These are phyloP conservation scores for Gillenia trifoliata DNA, from an alignment of 306 rosid genomes.

Conservation along the genomic window DNA sequence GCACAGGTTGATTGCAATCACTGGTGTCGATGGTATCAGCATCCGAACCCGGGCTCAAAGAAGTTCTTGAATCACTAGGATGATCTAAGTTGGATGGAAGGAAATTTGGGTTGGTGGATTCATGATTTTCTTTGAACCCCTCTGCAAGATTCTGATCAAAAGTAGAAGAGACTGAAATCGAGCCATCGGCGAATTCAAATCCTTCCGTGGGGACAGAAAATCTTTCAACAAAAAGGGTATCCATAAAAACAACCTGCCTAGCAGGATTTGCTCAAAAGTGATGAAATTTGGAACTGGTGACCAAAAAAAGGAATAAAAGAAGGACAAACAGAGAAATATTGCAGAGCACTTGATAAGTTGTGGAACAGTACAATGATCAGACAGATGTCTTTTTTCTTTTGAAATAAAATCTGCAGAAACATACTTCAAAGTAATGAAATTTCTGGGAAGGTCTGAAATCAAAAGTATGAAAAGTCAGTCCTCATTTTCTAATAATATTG, in stretches of 20 bases:
- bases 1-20: constrained; percentile 28
- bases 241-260: constrained; percentile 1
- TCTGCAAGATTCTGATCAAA: constrained; percentile 22
- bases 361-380: not conserved
- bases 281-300: not conserved
- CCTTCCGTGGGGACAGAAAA: constrained; percentile 27
- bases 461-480: not conserved
- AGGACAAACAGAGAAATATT: not conserved
- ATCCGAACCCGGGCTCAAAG: constrained; percentile 26
- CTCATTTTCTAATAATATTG: not conserved
- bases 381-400: not conserved
- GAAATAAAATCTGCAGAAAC: not conserved
- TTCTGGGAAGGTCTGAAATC: not conserved
- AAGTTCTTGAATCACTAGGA: constrained; percentile 12
- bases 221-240: constrained; percentile 28
- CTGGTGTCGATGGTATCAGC: constrained; percentile 19
- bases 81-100: constrained; percentile 17
- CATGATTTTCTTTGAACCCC: constrained; percentile 30
- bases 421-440: not conserved
- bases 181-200: constrained; percentile 23
- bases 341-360: not conserved
- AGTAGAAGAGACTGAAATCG: constrained; percentile 13
- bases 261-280: not conserved
- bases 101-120: constrained; percentile 13
- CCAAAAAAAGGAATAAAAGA: not conserved